Evolutionary conservation across 1,284 basidiomycete genomes (phyloP), one percentile per base, ranked within the genome.

Genomic region (Ceratobasidium theobromae): DNA sequence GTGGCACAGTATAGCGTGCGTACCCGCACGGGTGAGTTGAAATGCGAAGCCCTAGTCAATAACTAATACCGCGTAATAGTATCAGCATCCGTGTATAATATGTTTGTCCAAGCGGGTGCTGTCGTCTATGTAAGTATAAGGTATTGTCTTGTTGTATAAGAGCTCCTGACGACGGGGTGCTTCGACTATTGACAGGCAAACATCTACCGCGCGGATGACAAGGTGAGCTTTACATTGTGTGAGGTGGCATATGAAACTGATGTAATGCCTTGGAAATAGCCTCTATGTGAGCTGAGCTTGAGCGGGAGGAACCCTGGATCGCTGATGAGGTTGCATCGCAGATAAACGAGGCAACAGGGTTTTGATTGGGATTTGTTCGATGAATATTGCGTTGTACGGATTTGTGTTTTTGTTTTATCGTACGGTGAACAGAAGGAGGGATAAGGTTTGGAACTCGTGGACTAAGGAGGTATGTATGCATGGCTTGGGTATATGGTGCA

Each of bases 151-250:
- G 8, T 38, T 38, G 35, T 38, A 38, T 38, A 8, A 16, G 9
- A 16, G 35, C 35, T 38, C n/a, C n/a, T n/a, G 14, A 16, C 14
- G 25, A 14, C 16, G 48, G 48, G n/a, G n/a, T n/a, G n/a, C n/a
- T n/a, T n/a, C n/a, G n/a, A n/a, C n/a, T n/a, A n/a, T n/a, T 25
- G 30, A 54, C 14, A 52, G 45, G 55, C 66, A n/a, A 54, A 67
- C 35, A 62, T 67, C 25, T 67, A 67, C 46, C 45, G 66, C 16
- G 27, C 30, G 30, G 66, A 67, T 45, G 66, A 67, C 38, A 38
- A 43, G 25, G 51, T 57, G 18, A 28, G 49, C 23, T 33, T 66
- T 54, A 23, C 41, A 11, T 14, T 33, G 3, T 6, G 32, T 21
- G 18, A 25, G 9, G n/a, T 53, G n/a, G 14, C 51, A 54, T 38